Conservation (phyloP, 2,329 filamentous ascomycete genomes). For the Fusarium oligoseptatum region DNA sequence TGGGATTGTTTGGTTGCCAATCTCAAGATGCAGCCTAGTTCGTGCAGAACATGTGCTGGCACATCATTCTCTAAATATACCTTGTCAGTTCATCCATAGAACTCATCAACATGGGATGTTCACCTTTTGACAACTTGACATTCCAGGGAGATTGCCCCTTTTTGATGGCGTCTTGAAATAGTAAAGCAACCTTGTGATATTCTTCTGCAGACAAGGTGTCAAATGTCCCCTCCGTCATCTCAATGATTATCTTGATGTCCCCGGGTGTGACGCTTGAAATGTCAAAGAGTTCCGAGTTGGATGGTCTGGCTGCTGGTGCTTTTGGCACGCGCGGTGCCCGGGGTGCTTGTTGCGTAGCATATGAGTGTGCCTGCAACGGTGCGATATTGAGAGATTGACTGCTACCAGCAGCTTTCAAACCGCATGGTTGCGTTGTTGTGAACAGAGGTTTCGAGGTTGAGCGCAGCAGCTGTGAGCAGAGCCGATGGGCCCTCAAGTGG, state of each 20-base stretch:
- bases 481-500: slow-evolving; percentile 2
- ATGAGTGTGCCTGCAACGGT: slow-evolving; percentile 30
- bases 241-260: slow-evolving; percentile 40
- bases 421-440: not conserved
- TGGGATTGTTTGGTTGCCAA: slow-evolving; percentile 16
- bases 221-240: slow-evolving; percentile 27
- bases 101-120: slow-evolving; percentile 10
- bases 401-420: not conserved
- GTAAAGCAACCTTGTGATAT: slow-evolving; percentile 43
- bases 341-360: slow-evolving; percentile 31
- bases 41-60: slow-evolving; percentile 41
- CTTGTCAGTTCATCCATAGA: slow-evolving; percentile 15
- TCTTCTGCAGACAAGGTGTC: slow-evolving; percentile 34
- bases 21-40: slow-evolving; percentile 48
- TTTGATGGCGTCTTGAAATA: slow-evolving; percentile 40
- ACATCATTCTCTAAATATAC: slow-evolving; percentile 34
- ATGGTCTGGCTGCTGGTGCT: slow-evolving; percentile 15
- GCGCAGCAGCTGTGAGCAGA: slow-evolving; percentile 25
- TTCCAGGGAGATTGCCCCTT: slow-evolving; percentile 38
- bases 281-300: slow-evolving; percentile 33
- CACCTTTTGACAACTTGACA: slow-evolving; percentile 41
- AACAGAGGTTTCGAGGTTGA: not conserved
- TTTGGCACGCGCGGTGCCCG: slow-evolving; percentile 26
- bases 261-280: slow-evolving; percentile 39
- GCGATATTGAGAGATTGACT: not conserved